Evolutionary conservation across 305 asterid species (phyloP).

Genomic region (Fraxinus latifolia): DNA sequence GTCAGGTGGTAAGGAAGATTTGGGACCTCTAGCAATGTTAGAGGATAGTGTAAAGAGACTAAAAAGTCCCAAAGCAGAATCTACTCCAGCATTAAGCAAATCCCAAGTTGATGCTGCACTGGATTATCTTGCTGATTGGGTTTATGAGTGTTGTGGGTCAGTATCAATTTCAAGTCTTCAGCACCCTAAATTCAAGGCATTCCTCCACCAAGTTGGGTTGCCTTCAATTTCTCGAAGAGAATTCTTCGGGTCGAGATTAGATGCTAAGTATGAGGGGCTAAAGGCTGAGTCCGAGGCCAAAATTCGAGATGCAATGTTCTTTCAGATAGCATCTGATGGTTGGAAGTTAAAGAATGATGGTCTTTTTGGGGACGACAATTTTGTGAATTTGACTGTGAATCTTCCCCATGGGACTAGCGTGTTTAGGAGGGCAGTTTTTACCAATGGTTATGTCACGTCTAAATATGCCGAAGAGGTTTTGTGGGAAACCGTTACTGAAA

Average conservation of each 20-base stretch:
- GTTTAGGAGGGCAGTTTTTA: constrained; percentile 62
- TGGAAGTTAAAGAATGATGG: constrained; percentile 55
- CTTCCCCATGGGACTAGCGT: constrained; percentile 90
- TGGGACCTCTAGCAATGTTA: constrained; percentile 75
- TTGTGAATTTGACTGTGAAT: constrained; percentile 66
- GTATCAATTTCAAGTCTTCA: constrained; percentile 75
- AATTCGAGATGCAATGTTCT: constrained; percentile 90
- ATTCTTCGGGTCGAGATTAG: constrained; percentile 53
- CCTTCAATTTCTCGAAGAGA: constrained; percentile 62
- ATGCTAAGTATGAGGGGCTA: constrained; percentile 57
- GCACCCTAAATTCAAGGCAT: constrained; percentile 85
- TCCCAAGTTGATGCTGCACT: constrained; percentile 64
- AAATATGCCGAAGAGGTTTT: constrained; percentile 77
- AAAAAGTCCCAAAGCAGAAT: constrained; percentile 68
- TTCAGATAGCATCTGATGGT: constrained; percentile 79
- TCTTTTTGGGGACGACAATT: constrained; percentile 44
- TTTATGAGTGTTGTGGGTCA: constrained; percentile 78
- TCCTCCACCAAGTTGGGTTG: constrained; percentile 69
- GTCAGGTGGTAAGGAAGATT: constrained; percentile 89
- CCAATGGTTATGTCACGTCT: constrained; percentile 55
- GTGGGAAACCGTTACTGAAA: constrained; percentile 73
- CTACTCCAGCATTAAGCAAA: constrained; percentile 50
- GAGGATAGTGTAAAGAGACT: constrained; percentile 81
- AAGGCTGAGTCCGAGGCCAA: constrained; percentile 69
- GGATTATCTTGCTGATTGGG: constrained; percentile 79